A percentile compares a stretch with the other conserved stretches of the same genome.
phyloP scores from a whole-genome alignment of 176 grass and related monocot genomes.

The Ampelocalamus luodianensis region DNA sequence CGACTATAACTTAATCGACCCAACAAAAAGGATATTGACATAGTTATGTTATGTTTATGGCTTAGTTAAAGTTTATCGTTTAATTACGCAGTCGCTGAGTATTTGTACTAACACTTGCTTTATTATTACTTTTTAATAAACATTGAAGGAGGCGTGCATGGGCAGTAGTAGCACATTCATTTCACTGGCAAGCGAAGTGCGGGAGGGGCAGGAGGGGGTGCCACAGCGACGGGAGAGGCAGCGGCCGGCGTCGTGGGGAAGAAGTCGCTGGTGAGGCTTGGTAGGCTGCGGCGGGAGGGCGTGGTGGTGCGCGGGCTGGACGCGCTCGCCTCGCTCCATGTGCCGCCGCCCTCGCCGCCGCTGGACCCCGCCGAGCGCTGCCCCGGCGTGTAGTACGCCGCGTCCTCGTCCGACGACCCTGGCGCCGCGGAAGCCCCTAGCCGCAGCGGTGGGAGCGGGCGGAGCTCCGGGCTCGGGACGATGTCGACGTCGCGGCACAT shows the following conservation, averaged over 20 bases:
- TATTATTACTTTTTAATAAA: too few species aligned
- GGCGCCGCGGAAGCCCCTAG: not conserved
- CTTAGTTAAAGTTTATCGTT: too few species aligned
- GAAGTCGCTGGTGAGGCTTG: slow-evolving; percentile 74
- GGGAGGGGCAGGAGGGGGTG: not conserved
- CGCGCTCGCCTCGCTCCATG: slow-evolving; percentile 57
- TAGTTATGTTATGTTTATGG: too few species aligned
- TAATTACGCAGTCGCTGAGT: too few species aligned
- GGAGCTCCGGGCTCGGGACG: slow-evolving; percentile 73
- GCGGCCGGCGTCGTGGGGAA: slow-evolving; percentile 40
- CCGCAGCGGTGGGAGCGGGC: slow-evolving; percentile 75
- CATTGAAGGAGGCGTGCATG: too few species aligned
- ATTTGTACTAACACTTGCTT: too few species aligned
- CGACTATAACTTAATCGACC: too few species aligned
- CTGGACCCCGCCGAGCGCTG: slow-evolving; percentile 50
- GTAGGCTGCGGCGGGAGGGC: slow-evolving; percentile 76
- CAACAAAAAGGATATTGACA: too few species aligned
- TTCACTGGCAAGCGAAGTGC: too few species aligned
- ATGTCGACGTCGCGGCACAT: slow-evolving; percentile 69
- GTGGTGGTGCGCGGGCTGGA: slow-evolving; percentile 65
- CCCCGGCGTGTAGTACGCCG: slow-evolving; percentile 70
- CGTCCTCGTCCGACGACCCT: slow-evolving; percentile 76
- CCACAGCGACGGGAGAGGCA: not conserved
- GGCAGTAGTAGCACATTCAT: too few species aligned
- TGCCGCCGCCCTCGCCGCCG: slow-evolving; percentile 38